Evolutionary conservation across 768 basidiomycete species (phyloP).

Genomic region (Pulveroboletus frians): DNA sequence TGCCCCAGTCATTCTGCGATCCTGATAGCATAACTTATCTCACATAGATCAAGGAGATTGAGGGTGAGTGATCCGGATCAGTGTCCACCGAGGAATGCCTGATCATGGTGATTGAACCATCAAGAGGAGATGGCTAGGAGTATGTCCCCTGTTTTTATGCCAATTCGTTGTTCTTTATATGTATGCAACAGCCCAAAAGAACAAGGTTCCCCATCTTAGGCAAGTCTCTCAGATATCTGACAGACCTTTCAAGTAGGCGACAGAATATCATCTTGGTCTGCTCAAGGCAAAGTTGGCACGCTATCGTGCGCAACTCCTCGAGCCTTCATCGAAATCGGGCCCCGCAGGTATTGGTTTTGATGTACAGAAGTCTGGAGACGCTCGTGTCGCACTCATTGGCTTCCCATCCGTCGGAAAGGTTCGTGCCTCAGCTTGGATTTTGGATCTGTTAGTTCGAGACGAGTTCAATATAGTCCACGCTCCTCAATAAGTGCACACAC

Average conservation of each 20-base stretch:
- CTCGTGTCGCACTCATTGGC: slow-evolving; percentile 86
- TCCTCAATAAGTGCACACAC: slow-evolving; percentile 87
- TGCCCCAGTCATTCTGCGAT: slow-evolving; percentile 2
- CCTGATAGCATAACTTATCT: slow-evolving; percentile 4
- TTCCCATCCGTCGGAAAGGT: slow-evolving; percentile 95
- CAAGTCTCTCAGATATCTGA: slow-evolving; percentile 7
- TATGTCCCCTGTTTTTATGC: slow-evolving; percentile 40
- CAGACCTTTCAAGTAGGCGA: slow-evolving; percentile 52
- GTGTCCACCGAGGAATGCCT: slow-evolving; percentile 3
- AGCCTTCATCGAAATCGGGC: slow-evolving; percentile 81
- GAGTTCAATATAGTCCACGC: slow-evolving; percentile 59
- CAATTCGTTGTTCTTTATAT: not conserved
- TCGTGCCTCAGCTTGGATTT: not conserved
- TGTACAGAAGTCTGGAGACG: slow-evolving; percentile 84
- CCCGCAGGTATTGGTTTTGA: slow-evolving; percentile 82
- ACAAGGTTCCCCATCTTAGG: slow-evolving; percentile 57
- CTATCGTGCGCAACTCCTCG: slow-evolving; percentile 91
- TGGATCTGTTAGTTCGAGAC: slow-evolving; percentile 3
- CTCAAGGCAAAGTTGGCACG: slow-evolving; percentile 93
- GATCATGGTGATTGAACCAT: slow-evolving; percentile 1
- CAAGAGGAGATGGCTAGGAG: slow-evolving; percentile 97
- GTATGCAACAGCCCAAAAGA: slow-evolving; percentile 76
- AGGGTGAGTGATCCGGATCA: slow-evolving; percentile 55
- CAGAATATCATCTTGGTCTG: slow-evolving; percentile 90
- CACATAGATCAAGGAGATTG: slow-evolving; percentile 85